phyloP scores from a whole-genome alignment of 192 early-diverging fungal genomes.

The Entrophospora sp. region DNA sequence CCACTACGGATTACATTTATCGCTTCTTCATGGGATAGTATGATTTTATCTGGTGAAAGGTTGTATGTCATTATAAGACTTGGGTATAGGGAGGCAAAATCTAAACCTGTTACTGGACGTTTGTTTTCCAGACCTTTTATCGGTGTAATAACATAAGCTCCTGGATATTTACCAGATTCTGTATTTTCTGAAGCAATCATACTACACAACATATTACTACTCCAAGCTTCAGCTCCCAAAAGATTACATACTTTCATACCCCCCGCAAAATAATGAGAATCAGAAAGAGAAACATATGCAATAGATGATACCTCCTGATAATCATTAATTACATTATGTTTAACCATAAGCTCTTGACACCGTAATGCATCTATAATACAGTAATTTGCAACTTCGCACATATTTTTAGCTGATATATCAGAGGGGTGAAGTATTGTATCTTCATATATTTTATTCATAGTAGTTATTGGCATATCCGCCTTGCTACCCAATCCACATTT shows the following conservation, averaged over 20 bases:
- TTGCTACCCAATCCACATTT: background rate
- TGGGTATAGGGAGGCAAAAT: slow-evolving; percentile 5
- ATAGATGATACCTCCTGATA: background rate
- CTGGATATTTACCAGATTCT: background rate
- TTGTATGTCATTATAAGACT: slow-evolving; percentile 10
- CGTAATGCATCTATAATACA: slow-evolving; percentile 9
- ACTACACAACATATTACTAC: background rate
- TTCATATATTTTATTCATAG: background rate
- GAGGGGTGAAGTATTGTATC: background rate
- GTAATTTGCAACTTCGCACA: slow-evolving; percentile 7
- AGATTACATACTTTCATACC: slow-evolving; percentile 13
- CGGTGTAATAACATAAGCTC: background rate
- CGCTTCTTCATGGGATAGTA: background rate
- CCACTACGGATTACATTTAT: background rate
- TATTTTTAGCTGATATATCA: background rate
- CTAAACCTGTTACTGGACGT: background rate
- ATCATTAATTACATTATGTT: slow-evolving; percentile 12
- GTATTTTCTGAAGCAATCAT: background rate
- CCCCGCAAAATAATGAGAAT: slow-evolving; percentile 6
- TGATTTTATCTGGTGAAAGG: slow-evolving; percentile 3
- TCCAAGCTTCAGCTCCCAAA: background rate
- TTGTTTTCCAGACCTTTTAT: slow-evolving; percentile 1
- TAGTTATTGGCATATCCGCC: background rate
- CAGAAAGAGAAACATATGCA: background rate
- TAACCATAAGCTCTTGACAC: slow-evolving; percentile 2